phyloP scores from a whole-genome alignment of 192 early-diverging fungal species.

The Dimargaris cristalligena region DNA sequence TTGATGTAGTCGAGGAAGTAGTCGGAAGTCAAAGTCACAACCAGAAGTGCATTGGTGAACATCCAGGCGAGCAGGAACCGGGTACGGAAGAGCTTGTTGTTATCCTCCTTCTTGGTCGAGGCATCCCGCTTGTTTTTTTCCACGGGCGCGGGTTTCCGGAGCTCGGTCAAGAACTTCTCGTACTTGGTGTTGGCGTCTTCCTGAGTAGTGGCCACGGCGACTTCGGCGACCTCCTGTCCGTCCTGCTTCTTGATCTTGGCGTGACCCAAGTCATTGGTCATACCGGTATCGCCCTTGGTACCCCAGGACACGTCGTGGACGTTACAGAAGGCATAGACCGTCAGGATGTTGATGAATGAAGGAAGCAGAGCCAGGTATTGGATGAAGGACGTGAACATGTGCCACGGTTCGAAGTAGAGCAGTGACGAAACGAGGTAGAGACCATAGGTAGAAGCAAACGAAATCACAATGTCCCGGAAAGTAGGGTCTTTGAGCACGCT shows the following conservation, averaged over 20 bases:
- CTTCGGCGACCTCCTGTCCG: slow-evolving; percentile 48
- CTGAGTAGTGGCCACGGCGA: slow-evolving; percentile 55
- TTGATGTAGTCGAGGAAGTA: slow-evolving; percentile 23
- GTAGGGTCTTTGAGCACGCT: slow-evolving; percentile 27
- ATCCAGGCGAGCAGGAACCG: slow-evolving; percentile 68
- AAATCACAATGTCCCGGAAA: slow-evolving; percentile 68
- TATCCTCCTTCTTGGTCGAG: slow-evolving; percentile 74
- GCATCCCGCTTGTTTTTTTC: slow-evolving; percentile 44
- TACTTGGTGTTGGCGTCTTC: slow-evolving; percentile 73
- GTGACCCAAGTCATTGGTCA: slow-evolving; percentile 50
- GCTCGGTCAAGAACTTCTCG: slow-evolving; percentile 49
- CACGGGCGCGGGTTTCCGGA: slow-evolving; percentile 27
- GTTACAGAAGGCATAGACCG: slow-evolving; percentile 89
- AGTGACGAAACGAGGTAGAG: slow-evolving; percentile 67
- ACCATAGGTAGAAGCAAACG: slow-evolving; percentile 63
- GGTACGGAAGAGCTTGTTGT: slow-evolving; percentile 79
- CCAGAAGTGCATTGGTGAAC: slow-evolving; percentile 60
- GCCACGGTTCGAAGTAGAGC: slow-evolving; percentile 74
- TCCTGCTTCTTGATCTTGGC: slow-evolving; percentile 61
- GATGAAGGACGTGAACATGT: slow-evolving; percentile 77
- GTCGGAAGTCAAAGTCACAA: slow-evolving; percentile 47
- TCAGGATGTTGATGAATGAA: slow-evolving; percentile 79
- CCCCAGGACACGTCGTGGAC: slow-evolving; percentile 94
- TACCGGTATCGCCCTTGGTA: slow-evolving; percentile 74
- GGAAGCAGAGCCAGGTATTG: slow-evolving; percentile 81